Conservation (phyloP, 2,329 filamentous ascomycete genomes). For the Hypoxylon sp. region DNA sequence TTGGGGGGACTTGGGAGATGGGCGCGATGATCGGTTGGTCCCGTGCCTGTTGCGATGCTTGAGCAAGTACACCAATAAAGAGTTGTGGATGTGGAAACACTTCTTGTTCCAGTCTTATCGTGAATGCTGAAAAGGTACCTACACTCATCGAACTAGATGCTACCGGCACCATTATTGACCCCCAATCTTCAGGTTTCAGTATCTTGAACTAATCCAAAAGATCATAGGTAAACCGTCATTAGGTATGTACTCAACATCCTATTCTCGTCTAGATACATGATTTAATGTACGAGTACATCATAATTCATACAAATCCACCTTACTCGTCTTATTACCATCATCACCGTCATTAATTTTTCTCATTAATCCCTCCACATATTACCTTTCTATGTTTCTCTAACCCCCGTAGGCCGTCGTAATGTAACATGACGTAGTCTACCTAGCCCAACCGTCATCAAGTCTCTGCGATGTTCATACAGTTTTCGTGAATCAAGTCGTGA, state of each 20-base stretch:
- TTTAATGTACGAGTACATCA: background rate
- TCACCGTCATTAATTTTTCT: background rate
- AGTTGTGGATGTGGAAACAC: conserved; percentile 41
- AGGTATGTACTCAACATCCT: background rate
- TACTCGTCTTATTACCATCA: background rate
- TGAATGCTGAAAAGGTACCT: background rate
- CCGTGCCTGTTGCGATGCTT: conserved; percentile 19
- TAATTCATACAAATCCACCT: background rate
- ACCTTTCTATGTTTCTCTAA: background rate
- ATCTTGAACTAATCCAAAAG: background rate
- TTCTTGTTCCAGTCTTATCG: background rate
- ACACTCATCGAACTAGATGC: too few species aligned
- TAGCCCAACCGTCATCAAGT: background rate
- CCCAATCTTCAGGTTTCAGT: too few species aligned
- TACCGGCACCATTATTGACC: background rate
- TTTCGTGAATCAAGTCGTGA: background rate
- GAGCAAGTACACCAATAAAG: conserved; percentile 39
- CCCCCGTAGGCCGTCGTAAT: background rate
- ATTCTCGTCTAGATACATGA: background rate
- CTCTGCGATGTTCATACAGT: background rate
- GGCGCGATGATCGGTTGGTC: conserved; percentile 24
- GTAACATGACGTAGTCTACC: background rate
- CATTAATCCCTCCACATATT: background rate
- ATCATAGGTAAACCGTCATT: background rate
- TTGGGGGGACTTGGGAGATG: background rate